Conservation (phyloP, 768 basidiomycete species). For the Naematelia aurantialba region DNA sequence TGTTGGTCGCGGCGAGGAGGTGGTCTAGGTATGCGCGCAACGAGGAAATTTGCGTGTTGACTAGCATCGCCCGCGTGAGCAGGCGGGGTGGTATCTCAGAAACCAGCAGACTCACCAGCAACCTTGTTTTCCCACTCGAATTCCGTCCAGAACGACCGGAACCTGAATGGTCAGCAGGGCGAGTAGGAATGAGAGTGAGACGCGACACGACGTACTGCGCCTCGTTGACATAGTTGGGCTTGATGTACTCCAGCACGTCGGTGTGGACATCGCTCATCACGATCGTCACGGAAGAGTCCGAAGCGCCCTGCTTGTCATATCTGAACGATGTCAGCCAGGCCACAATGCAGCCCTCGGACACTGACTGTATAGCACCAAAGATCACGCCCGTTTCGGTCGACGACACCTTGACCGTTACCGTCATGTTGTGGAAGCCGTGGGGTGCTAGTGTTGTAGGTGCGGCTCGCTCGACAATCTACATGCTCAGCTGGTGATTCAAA, state of each 20-base stretch:
- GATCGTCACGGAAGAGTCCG: slow-evolving; percentile 66
- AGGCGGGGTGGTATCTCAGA: background rate
- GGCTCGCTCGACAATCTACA: slow-evolving; percentile 71
- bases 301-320: slow-evolving; percentile 85
- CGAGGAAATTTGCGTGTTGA: slow-evolving; percentile 71
- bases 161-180: slow-evolving; percentile 17
- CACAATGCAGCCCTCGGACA: slow-evolving; percentile 72
- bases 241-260: slow-evolving; percentile 98
- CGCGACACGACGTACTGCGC: slow-evolving; percentile 61
- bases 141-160: slow-evolving; percentile 96
- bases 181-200: slow-evolving; percentile 13
- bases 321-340: slow-evolving; percentile 86
- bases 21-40: slow-evolving; percentile 86
- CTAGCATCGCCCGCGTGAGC: slow-evolving; percentile 50
- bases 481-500: background rate
- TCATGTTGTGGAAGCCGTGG: slow-evolving; percentile 96
- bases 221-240: slow-evolving; percentile 92
- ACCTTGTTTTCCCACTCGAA: slow-evolving; percentile 99
- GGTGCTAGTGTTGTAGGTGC: slow-evolving; percentile 88
- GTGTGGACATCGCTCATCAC: slow-evolving; percentile 89
- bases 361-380: slow-evolving; percentile 85
- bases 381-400: slow-evolving; percentile 98
- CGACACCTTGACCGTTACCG: slow-evolving; percentile 94
- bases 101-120: slow-evolving; percentile 52
- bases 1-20: slow-evolving; percentile 95